Conservation (phyloP, 306 rosid species). For the Mimosa pudica region DNA sequence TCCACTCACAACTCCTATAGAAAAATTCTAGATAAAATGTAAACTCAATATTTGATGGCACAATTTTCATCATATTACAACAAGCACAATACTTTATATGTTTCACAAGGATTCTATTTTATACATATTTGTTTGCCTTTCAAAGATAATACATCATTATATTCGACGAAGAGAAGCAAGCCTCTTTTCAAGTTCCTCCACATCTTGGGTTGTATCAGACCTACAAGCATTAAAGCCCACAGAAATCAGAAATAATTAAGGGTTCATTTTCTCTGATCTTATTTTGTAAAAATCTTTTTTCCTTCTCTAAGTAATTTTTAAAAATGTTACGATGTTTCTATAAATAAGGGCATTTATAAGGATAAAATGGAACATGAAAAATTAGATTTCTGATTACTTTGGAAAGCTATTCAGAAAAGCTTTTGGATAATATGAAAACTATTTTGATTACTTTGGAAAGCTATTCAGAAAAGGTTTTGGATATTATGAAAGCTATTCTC, state of each 20-base stretch:
- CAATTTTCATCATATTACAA: neutral
- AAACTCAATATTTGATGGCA: neutral
- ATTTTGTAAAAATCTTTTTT: neutral
- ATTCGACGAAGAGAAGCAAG: constrained; percentile 84
- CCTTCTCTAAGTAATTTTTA: neutral
- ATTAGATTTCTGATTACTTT: neutral
- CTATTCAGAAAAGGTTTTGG: too few relatives aligned
- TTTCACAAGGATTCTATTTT: constrained; percentile 8
- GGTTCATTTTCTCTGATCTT: neutral
- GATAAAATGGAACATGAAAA: neutral
- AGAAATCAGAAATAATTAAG: neutral
- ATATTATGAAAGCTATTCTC: neutral
- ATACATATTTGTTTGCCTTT: constrained; percentile 33
- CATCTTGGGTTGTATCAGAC: constrained; percentile 65
- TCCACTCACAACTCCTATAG: neutral
- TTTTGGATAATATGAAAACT: neutral
- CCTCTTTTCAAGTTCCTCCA: constrained; percentile 92
- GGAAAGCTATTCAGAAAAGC: neutral
- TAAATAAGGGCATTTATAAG: neutral
- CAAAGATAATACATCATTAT: constrained; percentile 30
- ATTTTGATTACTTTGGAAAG: neutral
- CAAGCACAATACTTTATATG: neutral
- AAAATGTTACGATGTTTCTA: neutral
- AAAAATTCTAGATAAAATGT: neutral
- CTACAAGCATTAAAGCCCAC: constrained; percentile 42